Evolutionary conservation across 345 rosid species (phyloP), one percentile per base, ranked within the genome.

Genomic region (Aquilaria yunnanensis): DNA sequence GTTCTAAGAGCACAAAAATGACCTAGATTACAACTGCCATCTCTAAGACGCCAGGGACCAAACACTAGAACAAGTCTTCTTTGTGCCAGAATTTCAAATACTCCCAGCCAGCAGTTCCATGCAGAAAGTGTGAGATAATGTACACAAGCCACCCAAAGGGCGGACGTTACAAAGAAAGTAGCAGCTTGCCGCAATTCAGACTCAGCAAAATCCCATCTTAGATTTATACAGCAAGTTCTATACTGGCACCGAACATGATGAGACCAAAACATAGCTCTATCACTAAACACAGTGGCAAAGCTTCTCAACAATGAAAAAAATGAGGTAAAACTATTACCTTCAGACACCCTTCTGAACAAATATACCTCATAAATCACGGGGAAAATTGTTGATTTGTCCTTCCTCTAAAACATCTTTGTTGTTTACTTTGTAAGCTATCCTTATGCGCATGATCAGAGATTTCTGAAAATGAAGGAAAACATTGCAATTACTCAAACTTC

Each of bases 351-450:
- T 50, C 59, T 45, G 45, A 48, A 57, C 54, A 33, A 12, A 65
- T 74, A 61, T 67, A 58, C 65, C 70, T 94, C 84, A 90, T 74
- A 94, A 83, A 14, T 67, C 85, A 7, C 73, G 88, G 61, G 99
- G 99, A 81, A 94, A 90, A 70, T 82, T 83, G 81, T 56, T 90
- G 77, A 94, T 75, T 72, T 94, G 97, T 54, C 95, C 99, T 85
- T 85, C 93, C 81, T 94, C 99, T 75, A 94, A 67, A 53, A 76
- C 75, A 76, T 86, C 96, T 75, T 86, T 86, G 67, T 73, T 75
- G 61, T 90, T 81, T 72, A 77, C 49, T 78, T 90, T 90, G 85
- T 94, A 94, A 32, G 92, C 83, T 70, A 90, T 86, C 89, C 93
- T 85, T 70, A 81, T 72, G 29, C 97, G 90, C 97, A 94, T 90